Conservation (phyloP, 1,139 yeast species). For the Debaryomycetaceae sp. region DNA sequence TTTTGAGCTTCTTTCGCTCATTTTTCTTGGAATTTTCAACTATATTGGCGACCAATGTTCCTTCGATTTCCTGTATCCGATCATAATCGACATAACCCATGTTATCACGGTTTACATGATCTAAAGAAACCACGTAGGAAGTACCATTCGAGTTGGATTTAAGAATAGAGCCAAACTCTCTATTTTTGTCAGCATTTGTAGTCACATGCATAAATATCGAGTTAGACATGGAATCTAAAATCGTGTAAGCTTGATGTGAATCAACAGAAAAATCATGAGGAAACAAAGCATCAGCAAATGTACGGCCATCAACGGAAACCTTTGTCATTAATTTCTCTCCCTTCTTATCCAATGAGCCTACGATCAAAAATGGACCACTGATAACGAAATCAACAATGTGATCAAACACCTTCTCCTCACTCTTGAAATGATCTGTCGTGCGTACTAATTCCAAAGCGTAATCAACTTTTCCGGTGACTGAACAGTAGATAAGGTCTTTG, state of each 20-base stretch:
- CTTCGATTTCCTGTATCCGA: conserved; percentile 81
- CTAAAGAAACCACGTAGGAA: conserved; percentile 70
- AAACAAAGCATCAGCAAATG: conserved; percentile 75
- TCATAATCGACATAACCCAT: conserved; percentile 88
- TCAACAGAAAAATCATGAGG: conserved; percentile 67
- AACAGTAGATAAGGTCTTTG: conserved; percentile 62
- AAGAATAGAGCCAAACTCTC: conserved; percentile 76
- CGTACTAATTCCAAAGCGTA: conserved; percentile 21
- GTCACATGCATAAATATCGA: conserved; percentile 85
- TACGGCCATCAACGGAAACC: conserved; percentile 79
- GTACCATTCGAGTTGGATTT: conserved; percentile 97
- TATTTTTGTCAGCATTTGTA: conserved; percentile 45
- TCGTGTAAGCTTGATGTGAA: conserved; percentile 77
- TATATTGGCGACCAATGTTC: conserved; percentile 70
- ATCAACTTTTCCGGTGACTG: conserved; percentile 31
- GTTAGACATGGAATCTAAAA: conserved; percentile 71
- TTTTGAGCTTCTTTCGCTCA: conserved; percentile 55
- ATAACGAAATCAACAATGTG: conserved; percentile 39
- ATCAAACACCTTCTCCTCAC: conserved; percentile 21
- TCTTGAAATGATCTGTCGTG: conserved; percentile 25
- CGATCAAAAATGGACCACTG: conserved; percentile 61
- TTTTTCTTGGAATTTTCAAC: conserved; percentile 47
- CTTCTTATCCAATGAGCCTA: conserved; percentile 53
- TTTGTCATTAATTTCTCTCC: conserved; percentile 53
- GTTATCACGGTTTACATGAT: conserved; percentile 70